A percentile compares a stretch with the other conserved stretches of the same genome.
These are phyloP conservation scores for Camelina laxa DNA, from an alignment of 345 rosid species.

Conservation along the genomic window DNA sequence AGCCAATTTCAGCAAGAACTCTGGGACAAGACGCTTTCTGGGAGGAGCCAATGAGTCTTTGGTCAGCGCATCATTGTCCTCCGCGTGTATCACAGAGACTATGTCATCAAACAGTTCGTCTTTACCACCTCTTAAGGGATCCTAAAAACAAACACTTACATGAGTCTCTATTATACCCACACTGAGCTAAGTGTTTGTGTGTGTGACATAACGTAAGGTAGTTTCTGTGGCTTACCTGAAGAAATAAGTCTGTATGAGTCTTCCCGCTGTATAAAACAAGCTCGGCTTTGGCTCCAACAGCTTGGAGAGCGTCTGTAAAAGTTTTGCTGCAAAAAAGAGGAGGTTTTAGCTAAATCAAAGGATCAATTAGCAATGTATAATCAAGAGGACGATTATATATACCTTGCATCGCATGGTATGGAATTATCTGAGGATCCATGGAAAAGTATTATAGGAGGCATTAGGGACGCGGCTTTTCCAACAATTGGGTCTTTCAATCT, in stretches of 20 bases:
- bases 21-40: slow-evolving; percentile 85
- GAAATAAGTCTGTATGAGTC: slow-evolving; percentile 91
- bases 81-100: slow-evolving; percentile 68
- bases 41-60: slow-evolving; percentile 74
- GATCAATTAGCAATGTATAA: neutral
- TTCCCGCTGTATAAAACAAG: slow-evolving; percentile 74
- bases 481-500: slow-evolving; percentile 63
- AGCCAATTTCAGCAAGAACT: slow-evolving; percentile 69
- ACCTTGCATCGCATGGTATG: slow-evolving; percentile 92
- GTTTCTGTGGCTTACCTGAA: slow-evolving; percentile 63
- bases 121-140: slow-evolving; percentile 93
- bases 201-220: neutral
- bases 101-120: slow-evolving; percentile 81
- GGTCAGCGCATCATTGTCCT: slow-evolving; percentile 66
- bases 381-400: slow-evolving; percentile 44
- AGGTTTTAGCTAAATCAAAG: neutral
- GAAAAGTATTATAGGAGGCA: slow-evolving; percentile 81
- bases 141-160: slow-evolving; percentile 50
- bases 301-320: slow-evolving; percentile 65
- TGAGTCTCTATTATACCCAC: neutral
- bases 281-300: slow-evolving; percentile 67
- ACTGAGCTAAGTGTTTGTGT: neutral
- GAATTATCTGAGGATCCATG: slow-evolving; percentile 92
- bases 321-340: slow-evolving; percentile 57
- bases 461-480: slow-evolving; percentile 59